Evolutionary conservation across 2,329 filamentous ascomycete species (phyloP), one percentile per base, ranked within the genome.

Genomic region (Colletotrichum abscissum): DNA sequence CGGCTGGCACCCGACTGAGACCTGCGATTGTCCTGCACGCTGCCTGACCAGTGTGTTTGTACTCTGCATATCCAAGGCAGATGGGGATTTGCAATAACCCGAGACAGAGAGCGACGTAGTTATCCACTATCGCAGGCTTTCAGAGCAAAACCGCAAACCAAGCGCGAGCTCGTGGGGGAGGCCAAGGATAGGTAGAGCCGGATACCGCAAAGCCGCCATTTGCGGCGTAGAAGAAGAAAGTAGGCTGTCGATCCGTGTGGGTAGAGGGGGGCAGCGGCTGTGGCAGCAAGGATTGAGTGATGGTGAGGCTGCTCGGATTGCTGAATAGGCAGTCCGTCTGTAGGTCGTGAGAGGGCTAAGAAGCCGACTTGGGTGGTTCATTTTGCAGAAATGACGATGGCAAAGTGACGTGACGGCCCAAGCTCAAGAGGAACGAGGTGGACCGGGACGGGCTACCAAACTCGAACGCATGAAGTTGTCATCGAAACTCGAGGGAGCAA

Each of bases 301-400:
- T 59, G 56, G 56, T 62, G 56, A 60, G 64, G 63, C 56, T 35
- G 46, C 22, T 38, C 22, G 30, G 26, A 35, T 22, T 22, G 16
- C 35, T 38, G 62, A 26, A 49, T 7, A 22, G 33, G 60, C 46
- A 63, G 46, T 63, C 60, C 2, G 60, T 35, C 46, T 35, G 28
- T 26, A 16, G 22, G 28, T 54, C 24, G 22, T 24, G 28, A 30
- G 22, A 52, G 30, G 26, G 60, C 42, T 16, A 52, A 33, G 6
- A 33, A 8, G 26, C 24, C 19, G n/a, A 52, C 42, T 63, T n/a
- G 46, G 28, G 54, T 30, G 16, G 19, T 42, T 71, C 68, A 71
- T 67, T 35, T 71, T 58, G 55, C 6, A 67, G 46, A 67, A 26
- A 71, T 60, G 68, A 71, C 56, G 55, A 67, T 60, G 56, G 68